Percentiles rank a stretch among this genome's conserved stretches.
Conservation (phyloP, 371 early-diverging fungal species). For the Basidiobolus meristosporus region DNA sequence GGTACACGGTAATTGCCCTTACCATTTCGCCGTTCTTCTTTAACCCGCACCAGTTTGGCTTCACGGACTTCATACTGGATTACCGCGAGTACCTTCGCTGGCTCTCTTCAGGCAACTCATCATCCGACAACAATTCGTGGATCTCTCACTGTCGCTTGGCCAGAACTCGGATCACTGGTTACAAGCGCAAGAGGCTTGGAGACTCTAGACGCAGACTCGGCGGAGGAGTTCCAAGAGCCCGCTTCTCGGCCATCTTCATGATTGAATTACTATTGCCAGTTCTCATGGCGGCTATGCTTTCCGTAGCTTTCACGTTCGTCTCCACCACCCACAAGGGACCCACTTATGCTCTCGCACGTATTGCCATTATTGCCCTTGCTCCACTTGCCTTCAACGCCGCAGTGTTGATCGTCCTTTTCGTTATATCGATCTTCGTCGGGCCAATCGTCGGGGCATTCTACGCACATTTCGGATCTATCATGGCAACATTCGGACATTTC, state of each 20-base stretch:
- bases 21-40: slow-evolving; percentile 62
- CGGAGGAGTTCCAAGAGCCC: slow-evolving; percentile 44
- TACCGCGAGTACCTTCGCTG: slow-evolving; percentile 63
- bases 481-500: slow-evolving; percentile 46
- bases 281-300: slow-evolving; percentile 33
- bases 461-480: slow-evolving; percentile 44
- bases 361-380: slow-evolving; percentile 39
- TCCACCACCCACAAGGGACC: slow-evolving; percentile 16
- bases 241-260: slow-evolving; percentile 39
- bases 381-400: slow-evolving; percentile 57
- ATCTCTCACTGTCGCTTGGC: slow-evolving; percentile 48
- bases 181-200: slow-evolving; percentile 48
- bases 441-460: slow-evolving; percentile 35
- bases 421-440: slow-evolving; percentile 45
- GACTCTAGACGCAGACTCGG: slow-evolving; percentile 25
- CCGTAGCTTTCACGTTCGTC: slow-evolving; percentile 42
- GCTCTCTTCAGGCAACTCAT: slow-evolving; percentile 61
- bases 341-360: slow-evolving; percentile 25
- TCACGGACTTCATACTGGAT: slow-evolving; percentile 55
- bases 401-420: slow-evolving; percentile 41
- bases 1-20: slow-evolving; percentile 61
- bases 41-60: slow-evolving; percentile 66
- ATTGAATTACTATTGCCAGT: slow-evolving; percentile 57
- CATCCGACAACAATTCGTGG: slow-evolving; percentile 59
- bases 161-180: slow-evolving; percentile 58